A percentile compares a stretch with the other conserved stretches of the same genome.
phyloP scores from a whole-genome alignment of 2,329 filamentous ascomycete genomes.

The Epichloe hybrida region DNA sequence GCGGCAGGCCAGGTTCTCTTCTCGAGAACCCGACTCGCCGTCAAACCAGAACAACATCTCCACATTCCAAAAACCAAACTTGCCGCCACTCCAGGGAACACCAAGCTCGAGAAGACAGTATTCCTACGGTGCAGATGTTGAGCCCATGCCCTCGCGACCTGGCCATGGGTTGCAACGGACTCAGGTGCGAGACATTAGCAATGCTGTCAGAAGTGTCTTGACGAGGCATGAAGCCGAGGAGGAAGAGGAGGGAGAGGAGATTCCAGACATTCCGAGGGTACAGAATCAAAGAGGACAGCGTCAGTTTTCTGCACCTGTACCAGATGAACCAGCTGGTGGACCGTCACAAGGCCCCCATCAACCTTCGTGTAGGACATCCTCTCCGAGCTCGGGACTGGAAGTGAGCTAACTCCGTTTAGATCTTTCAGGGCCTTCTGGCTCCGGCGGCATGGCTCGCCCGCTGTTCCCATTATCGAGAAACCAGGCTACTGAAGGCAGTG shows the following conservation, averaged over 20 bases:
- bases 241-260: conserved; percentile 9
- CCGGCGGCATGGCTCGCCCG: neutral
- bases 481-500: conserved; percentile 10
- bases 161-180: conserved; percentile 5
- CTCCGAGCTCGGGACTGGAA: neutral
- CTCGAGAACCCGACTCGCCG: conserved; percentile 5
- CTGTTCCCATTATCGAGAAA: neutral
- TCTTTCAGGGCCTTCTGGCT: conserved; percentile 1
- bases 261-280: neutral
- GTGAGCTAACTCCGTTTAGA: conserved; percentile 1
- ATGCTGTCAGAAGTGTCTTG: conserved; percentile 17
- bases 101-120: conserved; percentile 24
- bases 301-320: conserved; percentile 4
- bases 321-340: conserved; percentile 11
- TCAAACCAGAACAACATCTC: conserved; percentile 1
- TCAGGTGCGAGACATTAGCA: conserved; percentile 14
- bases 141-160: conserved; percentile 16
- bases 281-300: neutral
- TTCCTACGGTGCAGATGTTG: conserved; percentile 23
- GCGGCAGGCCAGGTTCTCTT: conserved; percentile 4
- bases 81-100: conserved; percentile 17
- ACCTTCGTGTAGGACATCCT: conserved; percentile 3
- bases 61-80: conserved; percentile 13
- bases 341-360: neutral
- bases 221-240: conserved; percentile 6